A percentile compares a stretch with the other conserved stretches of the same genome.
These are phyloP conservation scores for Geopyxis carbonaria DNA, from an alignment of 495 filamentous ascomycete species.

Conservation along the genomic window DNA sequence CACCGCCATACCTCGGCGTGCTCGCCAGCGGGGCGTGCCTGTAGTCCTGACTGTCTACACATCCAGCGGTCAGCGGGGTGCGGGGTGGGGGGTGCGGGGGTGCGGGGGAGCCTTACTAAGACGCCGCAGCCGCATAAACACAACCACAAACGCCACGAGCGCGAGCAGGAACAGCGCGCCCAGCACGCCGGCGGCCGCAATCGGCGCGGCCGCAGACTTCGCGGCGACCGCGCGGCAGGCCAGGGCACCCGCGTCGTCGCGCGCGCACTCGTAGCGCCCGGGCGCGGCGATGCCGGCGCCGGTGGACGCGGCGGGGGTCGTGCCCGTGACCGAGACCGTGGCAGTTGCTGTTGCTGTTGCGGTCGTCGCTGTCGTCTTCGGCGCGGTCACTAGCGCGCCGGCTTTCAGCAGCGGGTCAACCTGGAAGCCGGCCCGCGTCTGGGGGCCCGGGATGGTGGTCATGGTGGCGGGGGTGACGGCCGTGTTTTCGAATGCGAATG, in stretches of 20 bases:
- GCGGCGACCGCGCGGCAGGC: not conserved
- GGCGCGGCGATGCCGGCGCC: not conserved
- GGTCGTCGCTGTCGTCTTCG: not conserved
- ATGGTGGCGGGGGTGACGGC: no score
- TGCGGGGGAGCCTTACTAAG: no score
- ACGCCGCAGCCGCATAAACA: slow-evolving; percentile 1
- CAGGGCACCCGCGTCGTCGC: not conserved
- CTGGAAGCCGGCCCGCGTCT: no score
- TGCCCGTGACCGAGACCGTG: no score
- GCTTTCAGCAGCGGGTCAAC: no score
- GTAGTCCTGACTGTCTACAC: no score
- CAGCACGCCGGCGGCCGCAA: not conserved
- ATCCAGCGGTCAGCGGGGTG: no score
- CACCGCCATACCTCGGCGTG: no score
- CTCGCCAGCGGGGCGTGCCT: no score
- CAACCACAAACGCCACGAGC: not conserved
- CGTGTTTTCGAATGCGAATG: no score
- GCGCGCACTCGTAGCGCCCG: not conserved
- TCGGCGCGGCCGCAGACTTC: not conserved
- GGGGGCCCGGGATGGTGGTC: no score
- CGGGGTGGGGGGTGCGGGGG: no score
- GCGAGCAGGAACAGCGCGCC: slow-evolving; percentile 1
- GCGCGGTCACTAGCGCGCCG: not conserved
- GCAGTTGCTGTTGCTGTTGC: not conserved
- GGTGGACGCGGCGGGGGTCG: not conserved